Evolutionary conservation across 2,329 filamentous ascomycete species (phyloP), one percentile per base, ranked within the genome.

Genomic region (Pseudocercospora fijiensis): DNA sequence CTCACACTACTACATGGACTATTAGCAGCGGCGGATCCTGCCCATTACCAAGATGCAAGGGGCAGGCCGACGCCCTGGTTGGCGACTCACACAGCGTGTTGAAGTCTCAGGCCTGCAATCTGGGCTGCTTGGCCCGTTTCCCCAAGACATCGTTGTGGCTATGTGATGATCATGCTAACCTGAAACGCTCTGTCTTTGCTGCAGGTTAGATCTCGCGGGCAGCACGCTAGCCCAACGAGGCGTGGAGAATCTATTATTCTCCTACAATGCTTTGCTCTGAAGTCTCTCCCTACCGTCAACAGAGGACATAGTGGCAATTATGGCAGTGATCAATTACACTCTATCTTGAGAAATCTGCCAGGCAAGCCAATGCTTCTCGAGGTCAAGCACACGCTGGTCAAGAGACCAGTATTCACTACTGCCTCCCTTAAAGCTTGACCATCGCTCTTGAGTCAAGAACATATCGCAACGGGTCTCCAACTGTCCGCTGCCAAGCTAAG

Each of bases 401-500:
- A 22, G 24, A 16, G 16, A 8, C 26, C 24, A 53, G 24, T n/a
- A 24, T 28, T 27, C 22, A n/a, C 16, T 53, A n/a, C 26, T 28
- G 22, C 22, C 26, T n/a, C 6, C 10, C 10, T 16, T 11, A 18
- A 28, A 53, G 24, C 24, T 53, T 53, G 22, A 18, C 24, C 26
- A 28, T 8, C 16, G 18, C 49, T n/a, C 20, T 18, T n/a, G 49
- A n/a, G n/a, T n/a, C n/a, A n/a, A n/a, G n/a, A 33, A 57, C 37
- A 27, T 18, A 27, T 58, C 28, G 24, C 41, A 61, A 49, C 56
- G 56, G 57, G 24, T 63, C 56, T 63, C 58, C 58, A 58, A 56
- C 28, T 64, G 53, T 61, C 62, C 51, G 59, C 28, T n/a, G 58
- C 56, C 27, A 60, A 53, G 45, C 33, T 55, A 49, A 60, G 57